Evolutionary conservation across 2,329 filamentous ascomycete genomes (phyloP).

Genomic region (Scedosporium dehoogii): DNA sequence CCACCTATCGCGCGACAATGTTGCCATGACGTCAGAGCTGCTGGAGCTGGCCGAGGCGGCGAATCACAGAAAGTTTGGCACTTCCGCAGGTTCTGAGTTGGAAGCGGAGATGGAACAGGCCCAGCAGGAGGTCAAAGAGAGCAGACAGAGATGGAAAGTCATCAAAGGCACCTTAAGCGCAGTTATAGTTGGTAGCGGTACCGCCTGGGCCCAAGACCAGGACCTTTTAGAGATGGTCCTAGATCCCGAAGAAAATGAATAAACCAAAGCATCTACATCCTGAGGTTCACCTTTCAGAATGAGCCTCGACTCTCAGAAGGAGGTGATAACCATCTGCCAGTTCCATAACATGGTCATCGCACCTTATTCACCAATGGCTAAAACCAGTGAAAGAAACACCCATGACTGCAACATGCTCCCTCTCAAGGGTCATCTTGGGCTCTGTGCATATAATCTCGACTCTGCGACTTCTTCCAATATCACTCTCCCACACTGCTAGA

Average conservation of each 20-base stretch:
- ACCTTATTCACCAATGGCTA: too few species aligned
- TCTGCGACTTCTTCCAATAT: too few species aligned
- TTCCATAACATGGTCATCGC: too few species aligned
- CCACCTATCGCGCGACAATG: slow-evolving; percentile 48
- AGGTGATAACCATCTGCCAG: too few species aligned
- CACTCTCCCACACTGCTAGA: too few species aligned
- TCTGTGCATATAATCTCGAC: too few species aligned
- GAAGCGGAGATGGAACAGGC: slow-evolving; percentile 46
- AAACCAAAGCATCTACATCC: not conserved
- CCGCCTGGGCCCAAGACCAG: slow-evolving; percentile 69
- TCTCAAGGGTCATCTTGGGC: too few species aligned
- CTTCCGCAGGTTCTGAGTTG: slow-evolving; percentile 41
- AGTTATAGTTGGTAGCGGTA: slow-evolving; percentile 68
- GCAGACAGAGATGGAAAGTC: slow-evolving; percentile 59
- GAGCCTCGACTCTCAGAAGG: too few species aligned
- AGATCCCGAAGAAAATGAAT: slow-evolving; percentile 45
- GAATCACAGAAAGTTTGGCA: slow-evolving; percentile 40
- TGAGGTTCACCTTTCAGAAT: too few species aligned
- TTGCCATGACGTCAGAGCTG: slow-evolving; percentile 50
- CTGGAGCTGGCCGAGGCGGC: slow-evolving; percentile 51
- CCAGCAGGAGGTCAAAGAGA: slow-evolving; percentile 49
- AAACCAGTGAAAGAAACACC: too few species aligned
- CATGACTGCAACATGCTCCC: too few species aligned
- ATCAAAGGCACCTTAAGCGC: slow-evolving; percentile 73
- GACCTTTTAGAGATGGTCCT: slow-evolving; percentile 61